Base-by-base conservation (phyloP, 2,329 filamentous ascomycete genomes). In the Phyllosticta citribraziliensis region DNA sequence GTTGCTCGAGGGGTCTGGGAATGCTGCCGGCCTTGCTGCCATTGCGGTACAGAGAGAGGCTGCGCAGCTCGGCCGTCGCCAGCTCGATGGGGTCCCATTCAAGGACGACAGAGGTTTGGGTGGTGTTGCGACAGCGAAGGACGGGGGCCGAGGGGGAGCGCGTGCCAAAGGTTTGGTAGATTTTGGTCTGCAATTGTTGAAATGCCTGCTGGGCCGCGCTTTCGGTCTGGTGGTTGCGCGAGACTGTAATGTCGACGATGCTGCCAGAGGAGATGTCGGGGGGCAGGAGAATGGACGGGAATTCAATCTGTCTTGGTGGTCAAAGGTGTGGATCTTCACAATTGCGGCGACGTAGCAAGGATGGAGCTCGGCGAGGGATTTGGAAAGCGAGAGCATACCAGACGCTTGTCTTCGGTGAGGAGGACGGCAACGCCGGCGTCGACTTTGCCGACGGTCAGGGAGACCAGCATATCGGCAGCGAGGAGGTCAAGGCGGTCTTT, bases 391-490 rank as follows among this genome's bases (percentile, higher is more conserved):
- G 64, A 75, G 40, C 87, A 71, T 84, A 97, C 93, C 70, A 99
- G 83, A 73, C 94, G 88, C 78, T 97, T 97, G 76, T 99, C 94
- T 73, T 96, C 89, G 55, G 94, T 99, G 71, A 99, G 80, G 60
- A 99, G 87, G 64, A 99, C 94, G 56, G 94, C 96, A 73, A 99
- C 93, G 77, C 94, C 94, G 70, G 94, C 94, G 77, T 99, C 94
- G 77, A 99, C 94, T 80, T 99, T 99, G 81, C 94, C 94, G 76
- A 99, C 94, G 57, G 93, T 97, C 73, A 99, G 83, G 67, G 94
- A 97, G 77, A 99, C 90, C 72, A 97, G 83, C 94, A 99, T 97
- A 19, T 55, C 55, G 51, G 56, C 35, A 51, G 55, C 40, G 40
- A 47, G 14, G 55, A 40, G 59, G 19, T 55, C 50, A 24, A 4